Conservation (phyloP, 805 yeast species). For the Wickerhamiella kazuoi region DNA sequence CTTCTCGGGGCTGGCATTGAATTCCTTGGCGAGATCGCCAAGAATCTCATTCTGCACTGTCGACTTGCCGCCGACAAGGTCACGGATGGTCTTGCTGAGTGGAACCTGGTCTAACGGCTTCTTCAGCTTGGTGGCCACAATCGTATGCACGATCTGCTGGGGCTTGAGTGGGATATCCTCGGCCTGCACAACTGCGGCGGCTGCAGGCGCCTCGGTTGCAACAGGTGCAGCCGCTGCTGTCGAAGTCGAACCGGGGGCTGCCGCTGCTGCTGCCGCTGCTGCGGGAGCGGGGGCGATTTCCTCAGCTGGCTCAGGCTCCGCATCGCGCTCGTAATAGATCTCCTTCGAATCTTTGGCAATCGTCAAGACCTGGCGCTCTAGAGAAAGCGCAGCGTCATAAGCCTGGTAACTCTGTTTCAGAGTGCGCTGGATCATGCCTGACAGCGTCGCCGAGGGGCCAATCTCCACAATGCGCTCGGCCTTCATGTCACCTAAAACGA, state of each 20-base stretch:
- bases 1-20: slow-evolving; percentile 94
- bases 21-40: slow-evolving; percentile 97
- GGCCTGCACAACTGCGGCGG: slow-evolving; percentile 66
- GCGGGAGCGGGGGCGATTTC: slow-evolving; percentile 21
- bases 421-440: slow-evolving; percentile 97
- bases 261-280: slow-evolving; percentile 37
- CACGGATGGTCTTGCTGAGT: slow-evolving; percentile 84
- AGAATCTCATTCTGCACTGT: slow-evolving; percentile 96
- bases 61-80: slow-evolving; percentile 94
- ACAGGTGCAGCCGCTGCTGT: slow-evolving; percentile 36
- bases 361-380: slow-evolving; percentile 85
- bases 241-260: slow-evolving; percentile 34
- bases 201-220: slow-evolving; percentile 39
- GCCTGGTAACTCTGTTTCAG: slow-evolving; percentile 90
- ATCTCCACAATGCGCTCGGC: slow-evolving; percentile 96
- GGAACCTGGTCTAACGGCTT: slow-evolving; percentile 75
- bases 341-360: slow-evolving; percentile 93
- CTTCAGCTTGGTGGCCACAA: slow-evolving; percentile 92
- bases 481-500: slow-evolving; percentile 79
- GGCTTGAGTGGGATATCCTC: slow-evolving; percentile 88
- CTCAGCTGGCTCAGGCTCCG: slow-evolving; percentile 18
- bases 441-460: slow-evolving; percentile 96
- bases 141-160: slow-evolving; percentile 57
- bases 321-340: slow-evolving; percentile 63
- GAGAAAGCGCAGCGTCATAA: slow-evolving; percentile 88